These are phyloP conservation scores for Ceratocystiopsis minuta DNA, from an alignment of 2,329 filamentous ascomycete species.

Conservation along the genomic window DNA sequence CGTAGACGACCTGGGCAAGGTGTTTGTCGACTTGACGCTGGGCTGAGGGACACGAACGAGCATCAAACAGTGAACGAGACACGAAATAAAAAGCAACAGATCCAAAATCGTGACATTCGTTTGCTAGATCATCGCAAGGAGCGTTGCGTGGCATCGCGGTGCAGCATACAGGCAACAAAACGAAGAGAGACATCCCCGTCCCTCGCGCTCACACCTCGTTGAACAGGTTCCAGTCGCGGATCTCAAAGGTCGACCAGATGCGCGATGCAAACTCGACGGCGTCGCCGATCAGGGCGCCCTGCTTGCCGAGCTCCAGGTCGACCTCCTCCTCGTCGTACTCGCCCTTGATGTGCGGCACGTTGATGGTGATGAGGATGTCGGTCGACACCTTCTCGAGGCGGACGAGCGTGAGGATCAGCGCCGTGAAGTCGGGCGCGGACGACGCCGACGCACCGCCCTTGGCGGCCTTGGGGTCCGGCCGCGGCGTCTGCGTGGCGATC, in stretches of 20 bases:
- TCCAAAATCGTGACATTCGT: no score
- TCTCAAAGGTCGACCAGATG: conserved; percentile 56
- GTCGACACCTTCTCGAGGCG: conserved; percentile 58
- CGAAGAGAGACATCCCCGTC: background rate
- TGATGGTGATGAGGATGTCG: conserved; percentile 72
- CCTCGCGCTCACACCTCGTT: conserved; percentile 19
- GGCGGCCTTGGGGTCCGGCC: conserved; percentile 11
- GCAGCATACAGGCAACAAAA: no score
- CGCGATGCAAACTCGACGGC: conserved; percentile 47
- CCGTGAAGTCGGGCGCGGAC: conserved; percentile 45
- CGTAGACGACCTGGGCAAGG: conserved; percentile 5
- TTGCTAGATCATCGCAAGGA: background rate
- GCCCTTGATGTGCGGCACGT: conserved; percentile 66
- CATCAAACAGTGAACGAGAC: no score
- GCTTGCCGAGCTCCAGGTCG: conserved; percentile 44
- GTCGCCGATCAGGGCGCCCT: conserved; percentile 49
- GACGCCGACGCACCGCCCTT: conserved; percentile 12
- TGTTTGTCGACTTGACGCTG: conserved; percentile 9
- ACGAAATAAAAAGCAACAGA: no score
- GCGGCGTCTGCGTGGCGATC: conserved; percentile 44
- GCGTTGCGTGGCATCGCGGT: no score
- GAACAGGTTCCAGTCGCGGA: conserved; percentile 71
- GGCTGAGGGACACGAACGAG: background rate
- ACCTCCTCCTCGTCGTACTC: conserved; percentile 59
- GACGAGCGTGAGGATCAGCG: conserved; percentile 59